Evolutionary conservation across 257 asterid species (phyloP).

Genomic region (Solanum medicagineum): DNA sequence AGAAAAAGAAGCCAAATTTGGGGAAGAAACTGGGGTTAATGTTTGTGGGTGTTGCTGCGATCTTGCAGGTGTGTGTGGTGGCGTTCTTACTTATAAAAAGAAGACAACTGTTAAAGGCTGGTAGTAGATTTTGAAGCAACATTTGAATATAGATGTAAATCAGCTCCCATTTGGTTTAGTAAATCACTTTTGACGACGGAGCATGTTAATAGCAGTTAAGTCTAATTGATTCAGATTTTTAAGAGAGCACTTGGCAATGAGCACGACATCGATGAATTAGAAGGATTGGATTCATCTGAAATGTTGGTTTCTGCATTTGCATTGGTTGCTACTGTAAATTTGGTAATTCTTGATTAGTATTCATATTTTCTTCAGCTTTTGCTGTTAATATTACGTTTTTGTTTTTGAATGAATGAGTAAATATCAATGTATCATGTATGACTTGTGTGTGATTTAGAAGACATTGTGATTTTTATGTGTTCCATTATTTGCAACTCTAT

Average conservation of each 20-base stretch:
- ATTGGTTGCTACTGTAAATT: slow-evolving; percentile 40
- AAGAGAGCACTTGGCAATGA: background rate
- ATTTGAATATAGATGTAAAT: background rate
- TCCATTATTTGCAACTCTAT: background rate
- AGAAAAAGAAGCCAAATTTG: slow-evolving; percentile 3
- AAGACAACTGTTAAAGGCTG: slow-evolving; percentile 16
- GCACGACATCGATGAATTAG: slow-evolving; percentile 7
- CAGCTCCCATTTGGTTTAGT: background rate
- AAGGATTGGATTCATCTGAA: slow-evolving; percentile 4
- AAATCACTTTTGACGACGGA: background rate
- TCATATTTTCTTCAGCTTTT: background rate
- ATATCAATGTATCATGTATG: background rate
- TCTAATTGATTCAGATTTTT: background rate
- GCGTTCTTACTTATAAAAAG: slow-evolving; percentile 26
- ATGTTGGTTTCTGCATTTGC: slow-evolving; percentile 20
- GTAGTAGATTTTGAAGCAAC: slow-evolving; percentile 1
- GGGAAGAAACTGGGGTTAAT: slow-evolving; percentile 30
- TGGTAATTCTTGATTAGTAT: slow-evolving; percentile 41
- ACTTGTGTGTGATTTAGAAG: background rate
- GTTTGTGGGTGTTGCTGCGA: slow-evolving; percentile 19
- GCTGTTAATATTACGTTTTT: background rate
- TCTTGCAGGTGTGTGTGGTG: slow-evolving; percentile 28
- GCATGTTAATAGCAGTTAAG: background rate
- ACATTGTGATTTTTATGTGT: background rate
- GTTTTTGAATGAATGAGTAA: background rate